Evolutionary conservation across 805 yeast genomes (phyloP).

Genomic region (Naumovozyma dairenensis): DNA sequence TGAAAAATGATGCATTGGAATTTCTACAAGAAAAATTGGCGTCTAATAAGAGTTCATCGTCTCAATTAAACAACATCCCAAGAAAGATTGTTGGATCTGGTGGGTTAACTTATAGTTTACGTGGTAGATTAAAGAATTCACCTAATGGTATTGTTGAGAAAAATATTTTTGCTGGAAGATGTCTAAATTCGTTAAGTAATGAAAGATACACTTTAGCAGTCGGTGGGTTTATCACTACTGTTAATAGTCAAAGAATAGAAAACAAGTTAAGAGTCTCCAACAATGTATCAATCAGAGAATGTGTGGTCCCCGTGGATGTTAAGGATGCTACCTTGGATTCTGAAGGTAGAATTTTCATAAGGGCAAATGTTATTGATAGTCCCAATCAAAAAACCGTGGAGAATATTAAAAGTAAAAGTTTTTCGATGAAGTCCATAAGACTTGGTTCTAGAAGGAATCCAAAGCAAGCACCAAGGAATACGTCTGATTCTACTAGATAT

Average conservation of each 20-base stretch:
- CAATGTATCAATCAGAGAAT: constrained; percentile 36
- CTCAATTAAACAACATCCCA: constrained; percentile 3
- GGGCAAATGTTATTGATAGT: constrained; percentile 9
- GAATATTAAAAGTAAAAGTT: not conserved
- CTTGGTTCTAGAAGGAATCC: too few relatives aligned
- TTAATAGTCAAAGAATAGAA: constrained; percentile 26
- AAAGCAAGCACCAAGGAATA: too few relatives aligned
- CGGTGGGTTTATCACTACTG: constrained; percentile 43
- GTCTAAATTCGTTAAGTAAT: constrained; percentile 32
- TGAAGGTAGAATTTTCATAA: constrained; percentile 28
- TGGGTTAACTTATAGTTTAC: constrained; percentile 61
- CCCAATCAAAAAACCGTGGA: not conserved
- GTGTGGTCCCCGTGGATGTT: constrained; percentile 35
- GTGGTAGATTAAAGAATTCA: constrained; percentile 57
- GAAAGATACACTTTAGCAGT: constrained; percentile 41
- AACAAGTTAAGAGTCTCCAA: constrained; percentile 28
- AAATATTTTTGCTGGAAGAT: constrained; percentile 59
- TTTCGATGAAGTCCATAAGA: too few relatives aligned
- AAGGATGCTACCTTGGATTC: constrained; percentile 30
- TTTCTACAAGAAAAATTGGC: constrained; percentile 27
- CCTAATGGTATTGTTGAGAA: constrained; percentile 58
- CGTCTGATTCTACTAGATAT: too few relatives aligned
- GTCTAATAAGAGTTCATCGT: constrained; percentile 2
- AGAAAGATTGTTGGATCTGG: constrained; percentile 53
- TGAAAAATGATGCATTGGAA: constrained; percentile 32